phyloP scores from a whole-genome alignment of 2,329 filamentous ascomycete species.

The Xylariaceae sp. region DNA sequence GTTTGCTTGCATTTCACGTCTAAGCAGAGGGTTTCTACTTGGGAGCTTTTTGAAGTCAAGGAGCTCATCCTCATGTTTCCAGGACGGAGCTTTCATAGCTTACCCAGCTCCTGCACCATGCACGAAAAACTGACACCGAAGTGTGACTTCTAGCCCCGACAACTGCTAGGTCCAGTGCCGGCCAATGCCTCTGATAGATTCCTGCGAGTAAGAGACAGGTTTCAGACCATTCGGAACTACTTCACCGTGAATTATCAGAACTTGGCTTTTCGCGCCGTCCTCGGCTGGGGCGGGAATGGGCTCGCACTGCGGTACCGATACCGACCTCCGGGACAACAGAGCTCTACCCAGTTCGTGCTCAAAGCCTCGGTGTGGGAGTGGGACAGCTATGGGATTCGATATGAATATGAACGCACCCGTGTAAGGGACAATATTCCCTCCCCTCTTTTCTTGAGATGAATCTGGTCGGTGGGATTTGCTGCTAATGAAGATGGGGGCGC shows the following conservation, averaged over 20 bases:
- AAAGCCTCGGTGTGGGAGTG: not conserved
- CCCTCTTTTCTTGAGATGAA: not conserved
- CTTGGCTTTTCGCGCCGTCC: not conserved
- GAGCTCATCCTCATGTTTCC: no score
- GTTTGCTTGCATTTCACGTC: no score
- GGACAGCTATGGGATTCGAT: not conserved
- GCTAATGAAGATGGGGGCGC: conserved; percentile 13
- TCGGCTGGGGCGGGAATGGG: conserved; percentile 7
- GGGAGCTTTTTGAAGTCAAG: no score
- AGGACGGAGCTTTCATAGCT: no score
- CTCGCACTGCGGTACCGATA: conserved; percentile 1
- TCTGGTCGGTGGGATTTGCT: not conserved
- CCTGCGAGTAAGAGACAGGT: not conserved
- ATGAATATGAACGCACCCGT: not conserved
- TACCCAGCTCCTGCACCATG: no score
- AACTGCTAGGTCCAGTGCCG: not conserved
- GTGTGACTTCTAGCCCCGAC: no score
- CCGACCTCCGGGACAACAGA: not conserved
- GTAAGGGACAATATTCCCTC: not conserved
- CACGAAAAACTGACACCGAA: no score
- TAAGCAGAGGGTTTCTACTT: no score
- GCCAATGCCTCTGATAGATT: not conserved
- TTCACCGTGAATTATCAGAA: not conserved
- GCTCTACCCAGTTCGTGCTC: conserved; percentile 1
- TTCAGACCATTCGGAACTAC: not conserved